Evolutionary conservation across 2,329 filamentous ascomycete species (phyloP).

Genomic region (Fusarium concolor): DNA sequence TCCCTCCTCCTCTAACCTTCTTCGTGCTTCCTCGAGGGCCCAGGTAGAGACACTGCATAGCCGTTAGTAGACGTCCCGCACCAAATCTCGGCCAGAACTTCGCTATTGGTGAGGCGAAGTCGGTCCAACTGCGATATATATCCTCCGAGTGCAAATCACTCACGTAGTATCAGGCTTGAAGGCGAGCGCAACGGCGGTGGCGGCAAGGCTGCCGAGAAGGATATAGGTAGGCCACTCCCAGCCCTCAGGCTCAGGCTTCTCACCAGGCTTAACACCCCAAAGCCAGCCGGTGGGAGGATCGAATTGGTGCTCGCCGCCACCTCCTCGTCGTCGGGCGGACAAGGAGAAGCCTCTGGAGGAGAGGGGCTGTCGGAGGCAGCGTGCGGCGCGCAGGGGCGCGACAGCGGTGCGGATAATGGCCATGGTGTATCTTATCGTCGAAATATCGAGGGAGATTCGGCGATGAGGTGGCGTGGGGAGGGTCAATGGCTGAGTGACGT

Average conservation of each 20-base stretch:
- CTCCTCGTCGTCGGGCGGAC: constrained; percentile 57
- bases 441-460: constrained; percentile 29
- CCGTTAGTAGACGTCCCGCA: constrained; percentile 44
- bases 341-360: constrained; percentile 57
- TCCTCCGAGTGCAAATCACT: constrained; percentile 57
- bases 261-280: constrained; percentile 91
- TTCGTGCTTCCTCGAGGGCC: constrained; percentile 95
- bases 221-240: constrained; percentile 92
- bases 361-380: constrained; percentile 52
- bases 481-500: constrained; percentile 48
- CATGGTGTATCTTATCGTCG: constrained; percentile 48
- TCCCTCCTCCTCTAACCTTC: constrained; percentile 95
- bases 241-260: constrained; percentile 95
- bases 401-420: constrained; percentile 52
- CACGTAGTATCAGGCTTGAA: constrained; percentile 99
- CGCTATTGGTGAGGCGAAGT: neutral
- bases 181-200: constrained; percentile 83
- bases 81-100: constrained; percentile 10
- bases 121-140: neutral
- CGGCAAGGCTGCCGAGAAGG: constrained; percentile 81
- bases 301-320: constrained; percentile 76
- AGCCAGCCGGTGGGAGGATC: constrained; percentile 93
- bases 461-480: constrained; percentile 39
- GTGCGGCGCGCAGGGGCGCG: constrained; percentile 53
- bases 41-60: constrained; percentile 91